Percentiles rank a stretch among this genome's conserved stretches.
Evolutionary conservation across 352 stramenopile genomes (phyloP).

Genomic region (Phytophthora macrochlamydospora): DNA sequence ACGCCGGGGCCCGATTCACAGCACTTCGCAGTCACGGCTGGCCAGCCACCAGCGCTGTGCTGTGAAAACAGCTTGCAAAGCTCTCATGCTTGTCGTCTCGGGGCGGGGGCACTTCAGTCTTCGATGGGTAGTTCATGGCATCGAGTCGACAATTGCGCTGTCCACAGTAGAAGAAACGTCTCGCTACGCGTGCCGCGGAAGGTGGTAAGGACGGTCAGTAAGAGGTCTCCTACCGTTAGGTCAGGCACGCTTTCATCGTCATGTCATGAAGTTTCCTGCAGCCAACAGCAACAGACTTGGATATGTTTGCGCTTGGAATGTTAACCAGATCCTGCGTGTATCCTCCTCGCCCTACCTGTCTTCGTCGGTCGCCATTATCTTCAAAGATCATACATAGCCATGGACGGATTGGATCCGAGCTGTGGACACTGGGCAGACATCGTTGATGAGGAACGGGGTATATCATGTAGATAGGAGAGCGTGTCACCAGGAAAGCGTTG

Average conservation of each 20-base stretch:
- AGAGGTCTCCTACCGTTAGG: too few species aligned
- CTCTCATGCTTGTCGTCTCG: conserved; percentile 28
- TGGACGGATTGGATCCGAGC: neutral
- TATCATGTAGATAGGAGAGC: too few species aligned
- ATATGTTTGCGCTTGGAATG: neutral
- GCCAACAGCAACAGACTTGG: too few species aligned
- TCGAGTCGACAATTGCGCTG: conserved; percentile 12
- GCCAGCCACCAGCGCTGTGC: conserved; percentile 18
- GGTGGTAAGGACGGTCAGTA: too few species aligned
- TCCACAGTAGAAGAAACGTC: neutral
- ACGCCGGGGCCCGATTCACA: neutral
- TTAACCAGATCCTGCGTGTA: neutral
- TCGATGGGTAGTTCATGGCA: conserved; percentile 26
- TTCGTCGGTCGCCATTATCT: neutral
- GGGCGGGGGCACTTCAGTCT: conserved; percentile 26
- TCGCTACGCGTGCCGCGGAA: too few species aligned
- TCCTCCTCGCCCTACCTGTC: neutral
- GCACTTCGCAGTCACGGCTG: neutral
- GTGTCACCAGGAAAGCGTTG: too few species aligned
- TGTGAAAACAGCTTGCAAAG: conserved; percentile 34
- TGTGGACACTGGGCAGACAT: neutral
- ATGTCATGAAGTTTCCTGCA: too few species aligned
- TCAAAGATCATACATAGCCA: neutral
- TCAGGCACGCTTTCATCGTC: too few species aligned
- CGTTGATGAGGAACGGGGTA: neutral